Conservation (phyloP, 768 basidiomycete species). For the Lactifluus echinatus region DNA sequence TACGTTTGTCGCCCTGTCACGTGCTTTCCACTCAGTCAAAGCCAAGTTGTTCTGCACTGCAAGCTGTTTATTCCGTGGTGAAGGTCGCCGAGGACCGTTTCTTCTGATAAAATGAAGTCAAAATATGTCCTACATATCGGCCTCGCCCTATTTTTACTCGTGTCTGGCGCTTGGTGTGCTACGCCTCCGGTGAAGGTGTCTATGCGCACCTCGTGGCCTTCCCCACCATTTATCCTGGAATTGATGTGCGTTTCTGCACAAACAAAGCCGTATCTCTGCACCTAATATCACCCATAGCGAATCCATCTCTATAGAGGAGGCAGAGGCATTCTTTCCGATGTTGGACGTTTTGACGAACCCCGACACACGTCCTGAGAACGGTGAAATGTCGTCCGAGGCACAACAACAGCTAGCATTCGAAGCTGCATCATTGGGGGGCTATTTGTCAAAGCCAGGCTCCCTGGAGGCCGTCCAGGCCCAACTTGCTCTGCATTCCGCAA, state of each 20-base stretch:
- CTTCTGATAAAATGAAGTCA: constrained; percentile 3
- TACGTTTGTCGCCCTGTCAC: neutral
- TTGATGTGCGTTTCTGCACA: neutral
- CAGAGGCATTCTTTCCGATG: constrained; percentile 66
- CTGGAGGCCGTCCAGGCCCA: constrained; percentile 57
- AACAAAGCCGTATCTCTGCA: neutral
- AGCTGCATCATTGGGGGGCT: constrained; percentile 37
- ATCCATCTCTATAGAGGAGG: constrained; percentile 64
- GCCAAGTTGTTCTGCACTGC: neutral
- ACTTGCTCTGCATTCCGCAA: constrained; percentile 68
- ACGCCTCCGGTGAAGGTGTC: constrained; percentile 31
- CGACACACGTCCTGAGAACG: constrained; percentile 30
- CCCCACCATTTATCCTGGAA: constrained; percentile 23
- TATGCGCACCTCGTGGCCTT: constrained; percentile 31
- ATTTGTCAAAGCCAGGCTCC: constrained; percentile 41
- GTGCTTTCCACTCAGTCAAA: neutral
- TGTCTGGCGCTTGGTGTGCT: neutral
- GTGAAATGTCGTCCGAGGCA: constrained; percentile 38
- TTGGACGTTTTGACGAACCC: constrained; percentile 56
- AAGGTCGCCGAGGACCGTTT: neutral
- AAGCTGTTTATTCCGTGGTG: neutral
- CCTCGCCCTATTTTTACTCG: constrained; percentile 1
- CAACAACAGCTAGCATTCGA: constrained; percentile 48
- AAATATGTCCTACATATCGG: neutral
- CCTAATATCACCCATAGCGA: constrained; percentile 47